Evolutionary conservation across 192 early-diverging fungal genomes (phyloP).

Genomic region (Linderina pennispora): DNA sequence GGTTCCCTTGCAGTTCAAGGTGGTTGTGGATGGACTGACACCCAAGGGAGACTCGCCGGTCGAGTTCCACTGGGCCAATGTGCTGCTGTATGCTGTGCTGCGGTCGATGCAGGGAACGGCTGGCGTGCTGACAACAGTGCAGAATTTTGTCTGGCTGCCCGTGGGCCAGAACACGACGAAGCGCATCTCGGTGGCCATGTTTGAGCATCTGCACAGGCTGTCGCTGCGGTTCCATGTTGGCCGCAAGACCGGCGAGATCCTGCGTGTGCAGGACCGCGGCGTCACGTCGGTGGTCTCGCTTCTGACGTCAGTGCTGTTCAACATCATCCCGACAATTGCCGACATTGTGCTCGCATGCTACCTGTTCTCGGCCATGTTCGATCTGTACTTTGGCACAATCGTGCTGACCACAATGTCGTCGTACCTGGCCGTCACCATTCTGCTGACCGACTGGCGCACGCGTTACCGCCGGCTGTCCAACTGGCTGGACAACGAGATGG

Average conservation of each 20-base stretch:
- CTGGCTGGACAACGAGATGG: constrained; percentile 78
- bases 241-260: constrained; percentile 91
- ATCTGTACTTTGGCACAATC: constrained; percentile 73
- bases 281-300: constrained; percentile 63
- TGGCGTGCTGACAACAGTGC: constrained; percentile 70
- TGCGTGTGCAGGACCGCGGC: constrained; percentile 71
- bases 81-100: constrained; percentile 34
- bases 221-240: constrained; percentile 90
- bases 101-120: constrained; percentile 50
- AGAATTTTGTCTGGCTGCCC: constrained; percentile 89
- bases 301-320: constrained; percentile 79
- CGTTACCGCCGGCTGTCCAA: constrained; percentile 76
- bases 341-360: constrained; percentile 82
- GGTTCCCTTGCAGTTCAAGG: constrained; percentile 78
- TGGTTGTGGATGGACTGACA: constrained; percentile 66
- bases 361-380: constrained; percentile 61
- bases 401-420: constrained; percentile 81
- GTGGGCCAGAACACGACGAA: constrained; percentile 90
- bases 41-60: constrained; percentile 37
- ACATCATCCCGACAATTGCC: constrained; percentile 81
- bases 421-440: constrained; percentile 78
- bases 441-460: constrained; percentile 84
- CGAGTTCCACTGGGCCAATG: constrained; percentile 42
- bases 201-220: constrained; percentile 82
- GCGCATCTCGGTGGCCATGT: constrained; percentile 85